phyloP scores from a whole-genome alignment of 768 basidiomycete species.

The Auriscalpium vulgare region DNA sequence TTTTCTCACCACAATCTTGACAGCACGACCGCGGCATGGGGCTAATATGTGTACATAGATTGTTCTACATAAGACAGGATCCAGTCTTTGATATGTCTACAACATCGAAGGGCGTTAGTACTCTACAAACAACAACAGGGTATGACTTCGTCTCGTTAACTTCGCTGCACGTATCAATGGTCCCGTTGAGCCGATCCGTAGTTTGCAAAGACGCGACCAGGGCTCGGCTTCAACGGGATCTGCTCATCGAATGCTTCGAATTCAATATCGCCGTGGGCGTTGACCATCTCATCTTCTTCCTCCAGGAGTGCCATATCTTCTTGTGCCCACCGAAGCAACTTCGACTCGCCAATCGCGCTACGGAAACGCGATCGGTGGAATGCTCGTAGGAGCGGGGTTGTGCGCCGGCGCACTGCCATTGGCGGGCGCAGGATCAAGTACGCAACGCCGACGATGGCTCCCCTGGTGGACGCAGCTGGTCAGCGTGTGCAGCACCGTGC shows the following conservation, averaged over 20 bases:
- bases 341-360: constrained; percentile 4
- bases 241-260: constrained; percentile 3
- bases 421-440: constrained; percentile 7
- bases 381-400: background rate
- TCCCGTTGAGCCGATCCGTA: constrained; percentile 11
- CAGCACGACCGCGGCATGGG: constrained; percentile 58
- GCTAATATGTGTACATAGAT: constrained; percentile 21
- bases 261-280: constrained; percentile 5
- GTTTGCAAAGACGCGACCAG: background rate
- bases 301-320: constrained; percentile 9
- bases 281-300: constrained; percentile 16
- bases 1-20: background rate
- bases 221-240: constrained; percentile 11
- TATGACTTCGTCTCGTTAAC: background rate
- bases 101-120: background rate
- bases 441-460: background rate
- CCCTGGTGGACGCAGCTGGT: background rate
- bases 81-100: background rate
- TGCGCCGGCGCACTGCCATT: background rate
- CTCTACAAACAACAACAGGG: background rate
- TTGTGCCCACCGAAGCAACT: constrained; percentile 11
- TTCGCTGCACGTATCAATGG: background rate
- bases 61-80: background rate
- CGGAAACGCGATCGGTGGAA: constrained; percentile 5
- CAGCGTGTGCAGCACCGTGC: too few species aligned